phyloP scores from a whole-genome alignment of 1,139 yeast genomes.

The Casaregolazyma suthepensis region DNA sequence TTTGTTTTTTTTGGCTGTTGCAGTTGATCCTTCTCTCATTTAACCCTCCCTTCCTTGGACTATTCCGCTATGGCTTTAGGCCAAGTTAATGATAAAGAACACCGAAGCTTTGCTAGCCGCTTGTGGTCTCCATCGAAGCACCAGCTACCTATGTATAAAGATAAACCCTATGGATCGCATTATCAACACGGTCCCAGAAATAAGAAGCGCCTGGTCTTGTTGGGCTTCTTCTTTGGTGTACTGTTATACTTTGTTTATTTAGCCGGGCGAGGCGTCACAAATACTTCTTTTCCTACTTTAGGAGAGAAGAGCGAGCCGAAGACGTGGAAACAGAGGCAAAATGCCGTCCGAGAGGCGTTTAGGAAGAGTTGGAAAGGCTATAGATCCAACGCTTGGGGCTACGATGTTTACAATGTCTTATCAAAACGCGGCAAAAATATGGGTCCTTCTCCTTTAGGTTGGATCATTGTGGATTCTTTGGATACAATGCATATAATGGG shows the following conservation, averaged over 20 bases:
- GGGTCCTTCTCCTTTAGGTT: constrained; percentile 80
- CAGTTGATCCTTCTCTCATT: neutral
- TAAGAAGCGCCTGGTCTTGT: constrained; percentile 14
- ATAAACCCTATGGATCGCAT: constrained; percentile 28
- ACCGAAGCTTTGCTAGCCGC: constrained; percentile 3
- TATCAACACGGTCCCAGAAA: constrained; percentile 7
- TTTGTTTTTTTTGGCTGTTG: neutral
- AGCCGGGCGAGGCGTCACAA: constrained; percentile 15
- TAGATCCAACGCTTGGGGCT: constrained; percentile 76
- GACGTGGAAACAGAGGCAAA: constrained; percentile 43
- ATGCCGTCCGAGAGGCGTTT: constrained; percentile 57
- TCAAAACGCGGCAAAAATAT: constrained; percentile 61
- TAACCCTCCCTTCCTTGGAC: neutral
- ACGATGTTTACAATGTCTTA: constrained; percentile 61
- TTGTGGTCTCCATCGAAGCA: constrained; percentile 7
- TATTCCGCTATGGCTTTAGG: neutral
- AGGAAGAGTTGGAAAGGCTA: constrained; percentile 77
- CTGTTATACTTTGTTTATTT: constrained; percentile 20
- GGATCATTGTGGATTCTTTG: constrained; percentile 88
- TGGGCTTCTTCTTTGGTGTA: constrained; percentile 16
- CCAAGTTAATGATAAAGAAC: neutral
- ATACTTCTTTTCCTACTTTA: neutral
- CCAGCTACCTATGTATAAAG: constrained; percentile 32
- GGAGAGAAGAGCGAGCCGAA: constrained; percentile 8
- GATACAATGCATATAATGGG: constrained; percentile 85